Evolutionary conservation across 805 yeast species (phyloP).

Genomic region (Candida alai): DNA sequence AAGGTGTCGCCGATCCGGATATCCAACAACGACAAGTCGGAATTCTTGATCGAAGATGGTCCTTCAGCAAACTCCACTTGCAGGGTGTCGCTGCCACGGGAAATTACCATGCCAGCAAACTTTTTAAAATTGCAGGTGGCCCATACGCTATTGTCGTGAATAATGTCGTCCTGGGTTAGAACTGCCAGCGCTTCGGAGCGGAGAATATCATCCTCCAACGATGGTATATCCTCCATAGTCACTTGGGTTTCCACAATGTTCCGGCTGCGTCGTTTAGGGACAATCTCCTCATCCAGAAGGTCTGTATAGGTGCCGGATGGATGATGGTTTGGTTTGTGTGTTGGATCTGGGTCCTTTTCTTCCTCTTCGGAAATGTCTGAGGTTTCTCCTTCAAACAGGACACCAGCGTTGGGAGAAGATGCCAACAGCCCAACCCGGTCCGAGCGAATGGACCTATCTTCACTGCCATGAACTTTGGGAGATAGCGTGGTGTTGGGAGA

Average conservation of each 20-base stretch:
- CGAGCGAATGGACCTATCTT: too few relatives aligned
- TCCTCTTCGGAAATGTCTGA: slow-evolving; percentile 4
- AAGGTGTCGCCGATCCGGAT: slow-evolving; percentile 56
- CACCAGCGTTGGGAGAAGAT: slow-evolving; percentile 1
- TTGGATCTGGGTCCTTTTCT: not conserved
- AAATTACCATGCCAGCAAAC: slow-evolving; percentile 46
- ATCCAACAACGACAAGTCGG: slow-evolving; percentile 46
- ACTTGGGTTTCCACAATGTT: slow-evolving; percentile 16
- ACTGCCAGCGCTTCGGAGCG: slow-evolving; percentile 13
- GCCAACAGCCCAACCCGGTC: too few relatives aligned
- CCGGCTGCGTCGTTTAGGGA: slow-evolving; percentile 10
- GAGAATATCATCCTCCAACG: slow-evolving; percentile 3
- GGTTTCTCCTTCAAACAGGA: not conserved
- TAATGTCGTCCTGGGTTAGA: slow-evolving; percentile 13
- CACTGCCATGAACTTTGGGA: too few relatives aligned
- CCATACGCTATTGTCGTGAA: slow-evolving; percentile 44
- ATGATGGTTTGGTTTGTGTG: not conserved
- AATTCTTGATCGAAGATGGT: slow-evolving; percentile 26
- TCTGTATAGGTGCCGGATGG: not conserved
- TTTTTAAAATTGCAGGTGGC: slow-evolving; percentile 45
- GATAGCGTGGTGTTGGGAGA: too few relatives aligned
- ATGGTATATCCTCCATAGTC: slow-evolving; percentile 3
- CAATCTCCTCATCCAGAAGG: slow-evolving; percentile 2
- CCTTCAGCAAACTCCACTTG: slow-evolving; percentile 42
- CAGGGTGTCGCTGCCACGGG: slow-evolving; percentile 22